Percentiles rank a stretch among this genome's conserved stretches.
Conservation (phyloP, 1,139 yeast species). For the Geotrichum histeridarum region DNA sequence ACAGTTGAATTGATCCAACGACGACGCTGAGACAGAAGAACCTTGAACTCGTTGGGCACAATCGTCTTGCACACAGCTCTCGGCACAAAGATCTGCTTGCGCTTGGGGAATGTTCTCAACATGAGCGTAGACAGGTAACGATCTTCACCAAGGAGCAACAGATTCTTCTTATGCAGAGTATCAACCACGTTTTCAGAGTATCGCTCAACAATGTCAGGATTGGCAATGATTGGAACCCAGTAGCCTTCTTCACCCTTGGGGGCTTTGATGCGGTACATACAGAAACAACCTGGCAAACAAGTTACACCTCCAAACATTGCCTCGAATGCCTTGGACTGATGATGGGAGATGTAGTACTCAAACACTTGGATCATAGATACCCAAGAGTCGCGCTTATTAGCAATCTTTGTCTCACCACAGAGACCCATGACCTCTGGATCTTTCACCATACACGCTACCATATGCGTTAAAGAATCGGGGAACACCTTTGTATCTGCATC, state of each 20-base stretch:
- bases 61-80: constrained; percentile 35
- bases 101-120: constrained; percentile 34
- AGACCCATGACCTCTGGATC: constrained; percentile 35
- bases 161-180: constrained; percentile 35
- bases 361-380: constrained; percentile 38
- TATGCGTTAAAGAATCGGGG: constrained; percentile 33
- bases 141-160: constrained; percentile 37
- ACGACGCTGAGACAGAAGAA: constrained; percentile 37
- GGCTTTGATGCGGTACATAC: constrained; percentile 42
- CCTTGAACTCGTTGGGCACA: constrained; percentile 33
- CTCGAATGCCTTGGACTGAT: constrained; percentile 37
- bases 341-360: constrained; percentile 38
- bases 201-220: constrained; percentile 34
- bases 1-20: constrained; percentile 40
- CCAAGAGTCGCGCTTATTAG: constrained; percentile 34
- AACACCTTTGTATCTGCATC: constrained; percentile 38
- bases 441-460: constrained; percentile 32
- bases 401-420: constrained; percentile 37
- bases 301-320: constrained; percentile 38
- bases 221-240: constrained; percentile 66
- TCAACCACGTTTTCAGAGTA: constrained; percentile 35
- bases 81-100: constrained; percentile 35
- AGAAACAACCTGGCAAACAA: constrained; percentile 38
- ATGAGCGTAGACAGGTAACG: constrained; percentile 36
- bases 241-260: constrained; percentile 47